These are phyloP conservation scores for Lepiota brunneoincarnata DNA, from an alignment of 768 basidiomycete genomes.

Conservation along the genomic window DNA sequence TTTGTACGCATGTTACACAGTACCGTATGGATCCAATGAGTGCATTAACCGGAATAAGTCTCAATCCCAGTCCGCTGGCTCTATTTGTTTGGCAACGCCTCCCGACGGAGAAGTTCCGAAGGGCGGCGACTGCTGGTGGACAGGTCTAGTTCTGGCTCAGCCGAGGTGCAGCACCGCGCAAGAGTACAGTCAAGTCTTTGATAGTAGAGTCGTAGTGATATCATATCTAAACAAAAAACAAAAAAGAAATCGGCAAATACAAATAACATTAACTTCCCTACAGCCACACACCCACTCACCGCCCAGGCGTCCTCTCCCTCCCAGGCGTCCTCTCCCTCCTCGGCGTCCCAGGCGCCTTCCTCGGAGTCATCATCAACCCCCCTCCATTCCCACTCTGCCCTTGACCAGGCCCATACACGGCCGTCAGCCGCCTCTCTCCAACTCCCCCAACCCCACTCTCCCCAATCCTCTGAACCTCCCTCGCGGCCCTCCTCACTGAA, in stretches of 20 bases:
- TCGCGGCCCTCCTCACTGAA: slow-evolving; percentile 63
- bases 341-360: slow-evolving; percentile 68
- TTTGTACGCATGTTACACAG: too few relatives aligned
- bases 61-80: too few relatives aligned
- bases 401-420: slow-evolving; percentile 37
- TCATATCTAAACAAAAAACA: neutral
- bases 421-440: slow-evolving; percentile 49
- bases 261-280: slow-evolving; percentile 1
- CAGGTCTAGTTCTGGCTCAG: too few relatives aligned
- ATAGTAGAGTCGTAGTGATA: too few relatives aligned
- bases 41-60: too few relatives aligned
- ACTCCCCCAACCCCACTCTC: slow-evolving; percentile 45
- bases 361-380: slow-evolving; percentile 41
- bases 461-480: slow-evolving; percentile 67
- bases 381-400: neutral
- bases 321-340: slow-evolving; percentile 35
- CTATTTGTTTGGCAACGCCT: too few relatives aligned
- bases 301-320: slow-evolving; percentile 19
- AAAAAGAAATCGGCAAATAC: neutral
- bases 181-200: too few relatives aligned
- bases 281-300: neutral
- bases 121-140: too few relatives aligned
- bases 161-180: too few relatives aligned
- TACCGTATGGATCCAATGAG: too few relatives aligned
- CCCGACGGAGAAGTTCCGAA: too few relatives aligned